Evolutionary conservation across 371 early-diverging fungal genomes (phyloP).

Genomic region (Spiromyces aspiralis): DNA sequence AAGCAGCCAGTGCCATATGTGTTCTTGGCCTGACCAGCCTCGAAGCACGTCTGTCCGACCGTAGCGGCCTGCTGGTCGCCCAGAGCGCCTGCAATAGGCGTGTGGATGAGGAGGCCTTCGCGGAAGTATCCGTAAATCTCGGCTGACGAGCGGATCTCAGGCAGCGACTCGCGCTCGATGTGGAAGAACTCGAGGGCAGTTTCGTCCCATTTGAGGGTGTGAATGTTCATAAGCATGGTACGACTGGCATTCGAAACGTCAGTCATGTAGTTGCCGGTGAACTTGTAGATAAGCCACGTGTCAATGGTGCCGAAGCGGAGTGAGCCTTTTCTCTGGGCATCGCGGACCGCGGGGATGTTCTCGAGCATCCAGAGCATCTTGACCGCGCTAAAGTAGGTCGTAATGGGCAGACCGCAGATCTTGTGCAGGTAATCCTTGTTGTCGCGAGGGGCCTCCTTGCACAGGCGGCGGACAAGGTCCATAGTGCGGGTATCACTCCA

Average conservation of each 20-base stretch:
- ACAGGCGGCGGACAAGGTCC: conserved; percentile 46
- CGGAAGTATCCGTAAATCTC: conserved; percentile 56
- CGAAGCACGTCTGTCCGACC: conserved; percentile 87
- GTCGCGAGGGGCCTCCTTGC: conserved; percentile 32
- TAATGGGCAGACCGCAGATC: conserved; percentile 76
- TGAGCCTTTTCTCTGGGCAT: conserved; percentile 42
- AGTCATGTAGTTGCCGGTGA: conserved; percentile 69
- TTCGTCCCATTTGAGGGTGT: conserved; percentile 64
- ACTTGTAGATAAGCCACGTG: conserved; percentile 76
- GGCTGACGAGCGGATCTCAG: conserved; percentile 72
- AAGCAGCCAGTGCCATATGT: conserved; percentile 96
- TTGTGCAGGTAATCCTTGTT: conserved; percentile 32
- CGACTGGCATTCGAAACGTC: conserved; percentile 94
- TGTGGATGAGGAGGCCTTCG: conserved; percentile 39
- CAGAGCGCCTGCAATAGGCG: conserved; percentile 67
- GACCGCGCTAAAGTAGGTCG: conserved; percentile 87
- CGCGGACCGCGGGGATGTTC: conserved; percentile 48
- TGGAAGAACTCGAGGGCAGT: conserved; percentile 62
- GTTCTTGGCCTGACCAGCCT: conserved; percentile 79
- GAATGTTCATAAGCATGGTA: conserved; percentile 86
- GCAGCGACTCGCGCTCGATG: conserved; percentile 41
- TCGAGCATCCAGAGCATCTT: conserved; percentile 89
- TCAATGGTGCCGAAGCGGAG: conserved; percentile 84
- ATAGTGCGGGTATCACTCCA: conserved; percentile 87
- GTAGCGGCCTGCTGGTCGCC: conserved; percentile 97